These are phyloP conservation scores for Przewalskia tangutica DNA, from an alignment of 257 asterid genomes.

Conservation along the genomic window DNA sequence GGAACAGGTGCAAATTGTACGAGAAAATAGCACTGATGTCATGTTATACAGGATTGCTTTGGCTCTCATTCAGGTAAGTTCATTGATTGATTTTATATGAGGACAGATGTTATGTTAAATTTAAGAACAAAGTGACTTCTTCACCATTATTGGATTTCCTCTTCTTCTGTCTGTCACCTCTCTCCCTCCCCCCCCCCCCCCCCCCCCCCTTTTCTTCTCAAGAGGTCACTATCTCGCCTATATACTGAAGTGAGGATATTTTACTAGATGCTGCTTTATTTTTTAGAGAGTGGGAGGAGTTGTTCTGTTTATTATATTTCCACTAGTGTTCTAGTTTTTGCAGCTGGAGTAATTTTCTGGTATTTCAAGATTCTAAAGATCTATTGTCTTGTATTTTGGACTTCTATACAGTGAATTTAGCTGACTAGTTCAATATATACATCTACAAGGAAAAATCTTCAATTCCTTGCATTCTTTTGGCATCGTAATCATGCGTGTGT, in stretches of 20 bases:
- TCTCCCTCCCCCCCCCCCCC: background rate
- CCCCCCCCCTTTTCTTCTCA: background rate
- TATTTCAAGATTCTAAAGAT: background rate
- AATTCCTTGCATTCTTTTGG: background rate
- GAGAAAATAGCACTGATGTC: conserved; percentile 94
- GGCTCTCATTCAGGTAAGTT: conserved; percentile 82
- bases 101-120: background rate
- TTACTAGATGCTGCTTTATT: background rate
- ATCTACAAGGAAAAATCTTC: background rate
- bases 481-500: background rate
- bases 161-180: background rate
- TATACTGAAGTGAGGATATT: background rate
- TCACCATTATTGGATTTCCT: background rate
- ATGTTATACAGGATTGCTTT: conserved; percentile 94
- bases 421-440: background rate
- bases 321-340: background rate
- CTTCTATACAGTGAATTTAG: too few relatives aligned
- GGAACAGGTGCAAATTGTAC: conserved; percentile 93
- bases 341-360: background rate
- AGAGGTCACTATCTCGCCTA: background rate
- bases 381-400: background rate
- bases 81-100: background rate
- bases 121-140: background rate
- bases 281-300: background rate
- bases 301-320: background rate